Evolutionary conservation across 2,329 filamentous ascomycete genomes (phyloP).

Genomic region (Pleoardoris graminearum): DNA sequence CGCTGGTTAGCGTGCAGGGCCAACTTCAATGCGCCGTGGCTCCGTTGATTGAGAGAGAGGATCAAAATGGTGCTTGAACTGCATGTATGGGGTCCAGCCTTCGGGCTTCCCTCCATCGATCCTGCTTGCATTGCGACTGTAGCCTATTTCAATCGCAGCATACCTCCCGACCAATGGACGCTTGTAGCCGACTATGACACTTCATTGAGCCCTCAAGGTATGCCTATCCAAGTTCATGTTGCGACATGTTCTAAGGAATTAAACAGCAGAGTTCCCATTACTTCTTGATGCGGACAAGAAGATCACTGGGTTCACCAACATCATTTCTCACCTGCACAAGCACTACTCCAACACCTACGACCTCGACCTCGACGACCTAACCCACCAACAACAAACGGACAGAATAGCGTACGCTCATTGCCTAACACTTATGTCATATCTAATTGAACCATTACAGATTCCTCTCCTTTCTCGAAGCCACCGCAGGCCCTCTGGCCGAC

Average conservation of each 20-base stretch:
- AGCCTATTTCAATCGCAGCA: slow-evolving; percentile 69
- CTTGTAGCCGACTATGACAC: slow-evolving; percentile 59
- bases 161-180: slow-evolving; percentile 56
- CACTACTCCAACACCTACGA: slow-evolving; percentile 29
- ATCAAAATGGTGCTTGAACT: slow-evolving; percentile 74
- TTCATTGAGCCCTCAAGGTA: slow-evolving; percentile 66
- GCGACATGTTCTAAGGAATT: slow-evolving; percentile 7
- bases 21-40: neutral
- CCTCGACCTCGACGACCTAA: slow-evolving; percentile 36
- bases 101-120: slow-evolving; percentile 87
- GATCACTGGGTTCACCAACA: slow-evolving; percentile 64
- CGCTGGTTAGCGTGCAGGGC: neutral
- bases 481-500: slow-evolving; percentile 77
- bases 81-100: slow-evolving; percentile 88
- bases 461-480: slow-evolving; percentile 71
- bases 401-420: slow-evolving; percentile 45
- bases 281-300: slow-evolving; percentile 59
- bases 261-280: slow-evolving; percentile 59
- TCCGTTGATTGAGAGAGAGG: too few relatives aligned
- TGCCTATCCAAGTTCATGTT: slow-evolving; percentile 5
- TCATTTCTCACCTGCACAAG: slow-evolving; percentile 60
- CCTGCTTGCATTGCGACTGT: slow-evolving; percentile 85
- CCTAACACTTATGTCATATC: neutral
- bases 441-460: slow-evolving; percentile 27
- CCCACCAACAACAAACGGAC: slow-evolving; percentile 41